Evolutionary conservation across 495 filamentous ascomycete genomes (phyloP).

Genomic region (Lepidopterella palustris): DNA sequence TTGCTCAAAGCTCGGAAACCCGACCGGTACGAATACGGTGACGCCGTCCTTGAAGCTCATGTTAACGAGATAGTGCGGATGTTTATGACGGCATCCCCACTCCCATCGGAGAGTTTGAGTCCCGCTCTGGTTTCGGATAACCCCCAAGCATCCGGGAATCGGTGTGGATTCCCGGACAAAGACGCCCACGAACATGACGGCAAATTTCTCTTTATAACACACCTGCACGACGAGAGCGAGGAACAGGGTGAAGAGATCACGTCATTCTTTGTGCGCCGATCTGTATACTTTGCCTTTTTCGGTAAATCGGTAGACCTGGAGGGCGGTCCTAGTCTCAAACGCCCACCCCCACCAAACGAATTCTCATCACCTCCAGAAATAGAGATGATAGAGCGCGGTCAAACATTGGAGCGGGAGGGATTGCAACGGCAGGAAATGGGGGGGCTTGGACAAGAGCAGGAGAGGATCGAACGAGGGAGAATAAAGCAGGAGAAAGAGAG

Average conservation of each 20-base stretch:
- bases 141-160: background rate
- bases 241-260: constrained; percentile 25
- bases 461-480: background rate
- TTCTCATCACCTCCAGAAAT: background rate
- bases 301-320: constrained; percentile 27
- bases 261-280: constrained; percentile 33
- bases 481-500: background rate
- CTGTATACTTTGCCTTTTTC: constrained; percentile 38
- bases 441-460: background rate
- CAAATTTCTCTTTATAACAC: constrained; percentile 30
- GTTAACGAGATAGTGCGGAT: background rate
- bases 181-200: background rate
- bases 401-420: too few species aligned
- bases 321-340: too few species aligned
- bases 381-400: too few species aligned
- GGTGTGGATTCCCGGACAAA: background rate
- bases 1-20: constrained; percentile 36
- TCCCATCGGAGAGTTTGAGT: too few species aligned
- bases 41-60: constrained; percentile 14
- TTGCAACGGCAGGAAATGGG: background rate
- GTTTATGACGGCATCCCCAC: background rate
- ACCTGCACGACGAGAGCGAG: constrained; percentile 22
- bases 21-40: constrained; percentile 28
- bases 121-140: too few species aligned
- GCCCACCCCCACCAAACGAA: too few species aligned